Conservation (phyloP, 495 filamentous ascomycete species). For the Oidiodendron maius region DNA sequence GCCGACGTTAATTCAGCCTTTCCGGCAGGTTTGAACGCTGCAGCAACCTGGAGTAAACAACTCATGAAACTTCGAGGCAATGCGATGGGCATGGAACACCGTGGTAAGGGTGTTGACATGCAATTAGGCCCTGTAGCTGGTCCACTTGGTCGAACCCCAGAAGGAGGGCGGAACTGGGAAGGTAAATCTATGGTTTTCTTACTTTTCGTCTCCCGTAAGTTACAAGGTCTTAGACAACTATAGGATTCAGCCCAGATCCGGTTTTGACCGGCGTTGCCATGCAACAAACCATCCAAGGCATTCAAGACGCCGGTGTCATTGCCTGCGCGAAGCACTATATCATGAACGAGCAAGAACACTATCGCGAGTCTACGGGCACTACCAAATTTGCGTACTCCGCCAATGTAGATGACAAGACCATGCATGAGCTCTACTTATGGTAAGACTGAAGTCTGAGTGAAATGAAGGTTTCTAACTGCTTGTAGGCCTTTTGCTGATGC, state of each 20-base stretch:
- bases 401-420: slow-evolving; percentile 87
- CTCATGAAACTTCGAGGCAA: slow-evolving; percentile 70
- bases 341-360: slow-evolving; percentile 73
- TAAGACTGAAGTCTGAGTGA: slow-evolving; percentile 28
- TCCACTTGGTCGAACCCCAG: slow-evolving; percentile 67
- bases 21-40: slow-evolving; percentile 73
- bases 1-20: slow-evolving; percentile 77
- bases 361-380: slow-evolving; percentile 64
- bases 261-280: slow-evolving; percentile 71
- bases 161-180: slow-evolving; percentile 90
- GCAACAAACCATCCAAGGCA: slow-evolving; percentile 69
- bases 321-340: slow-evolving; percentile 83
- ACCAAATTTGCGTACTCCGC: slow-evolving; percentile 59
- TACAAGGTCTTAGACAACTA: background rate
- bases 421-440: slow-evolving; percentile 96
- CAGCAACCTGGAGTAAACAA: slow-evolving; percentile 57
- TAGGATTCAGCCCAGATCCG: slow-evolving; percentile 64
- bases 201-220: background rate
- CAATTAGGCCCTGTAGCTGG: slow-evolving; percentile 87
- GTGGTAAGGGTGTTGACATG: slow-evolving; percentile 78
- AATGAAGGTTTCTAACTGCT: slow-evolving; percentile 19
- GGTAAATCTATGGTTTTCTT: slow-evolving; percentile 20
- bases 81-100: slow-evolving; percentile 76
- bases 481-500: slow-evolving; percentile 64
- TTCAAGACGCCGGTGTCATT: slow-evolving; percentile 75